A percentile compares a stretch with the other conserved stretches of the same genome.
These are phyloP conservation scores for Hibiscus syriacus DNA, from an alignment of 345 rosid species.

Conservation along the genomic window DNA sequence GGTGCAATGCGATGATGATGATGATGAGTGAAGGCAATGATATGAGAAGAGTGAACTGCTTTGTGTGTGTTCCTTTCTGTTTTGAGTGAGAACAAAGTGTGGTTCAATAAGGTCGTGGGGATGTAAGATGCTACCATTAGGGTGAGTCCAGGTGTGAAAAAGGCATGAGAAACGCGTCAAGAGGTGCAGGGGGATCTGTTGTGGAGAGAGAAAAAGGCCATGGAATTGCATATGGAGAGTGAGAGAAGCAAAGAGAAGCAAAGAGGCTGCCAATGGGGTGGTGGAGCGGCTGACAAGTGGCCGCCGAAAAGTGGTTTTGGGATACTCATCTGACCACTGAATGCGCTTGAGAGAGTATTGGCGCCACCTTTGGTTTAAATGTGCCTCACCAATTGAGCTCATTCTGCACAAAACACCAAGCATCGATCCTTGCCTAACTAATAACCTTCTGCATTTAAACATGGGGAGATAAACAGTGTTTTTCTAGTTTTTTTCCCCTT, in stretches of 20 bases:
- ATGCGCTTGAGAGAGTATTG: constrained; percentile 13
- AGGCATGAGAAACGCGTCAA: constrained; percentile 28
- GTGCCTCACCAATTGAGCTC: constrained; percentile 7
- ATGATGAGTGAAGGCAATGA: too few species aligned
- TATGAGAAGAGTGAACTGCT: not conserved
- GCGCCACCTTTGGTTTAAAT: constrained; percentile 36
- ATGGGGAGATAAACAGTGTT: not conserved
- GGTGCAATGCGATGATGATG: not conserved
- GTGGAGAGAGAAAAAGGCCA: constrained; percentile 10
- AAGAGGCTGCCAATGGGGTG: not conserved
- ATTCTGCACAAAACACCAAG: constrained; percentile 10
- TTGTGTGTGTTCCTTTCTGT: not conserved
- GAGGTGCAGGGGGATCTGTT: constrained; percentile 5
- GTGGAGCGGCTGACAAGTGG: constrained; percentile 24
- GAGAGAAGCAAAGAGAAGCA: not conserved
- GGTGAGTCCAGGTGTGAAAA: constrained; percentile 23
- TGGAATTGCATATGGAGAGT: not conserved
- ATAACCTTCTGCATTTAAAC: not conserved
- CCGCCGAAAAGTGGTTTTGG: constrained; percentile 24
- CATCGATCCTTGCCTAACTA: not conserved
- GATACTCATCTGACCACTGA: constrained; percentile 31
- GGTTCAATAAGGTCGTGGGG: constrained; percentile 14
- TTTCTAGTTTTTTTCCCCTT: not conserved
- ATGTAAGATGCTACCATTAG: constrained; percentile 21
- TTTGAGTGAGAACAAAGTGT: constrained; percentile 3